A percentile compares a stretch with the other conserved stretches of the same genome.
Evolutionary conservation across 164 flowering plant species (phyloP).

Genomic region (Magnolia changhungtana): DNA sequence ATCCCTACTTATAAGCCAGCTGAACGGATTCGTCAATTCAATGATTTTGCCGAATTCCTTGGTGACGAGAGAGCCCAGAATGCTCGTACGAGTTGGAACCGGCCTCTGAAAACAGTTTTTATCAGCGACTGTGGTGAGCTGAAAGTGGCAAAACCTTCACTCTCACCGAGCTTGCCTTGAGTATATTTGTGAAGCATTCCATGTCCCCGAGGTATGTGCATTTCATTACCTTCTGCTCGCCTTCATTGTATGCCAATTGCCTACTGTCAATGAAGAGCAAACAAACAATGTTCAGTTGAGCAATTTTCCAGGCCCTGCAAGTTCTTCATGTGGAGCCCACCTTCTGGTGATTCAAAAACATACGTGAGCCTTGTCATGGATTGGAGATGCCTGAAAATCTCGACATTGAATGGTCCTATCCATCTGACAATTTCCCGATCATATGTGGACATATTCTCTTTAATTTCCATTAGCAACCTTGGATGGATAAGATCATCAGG

Average conservation of each 20-base stretch:
- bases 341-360: too few species aligned
- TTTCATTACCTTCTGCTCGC: neutral
- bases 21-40: constrained; percentile 73
- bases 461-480: too few species aligned
- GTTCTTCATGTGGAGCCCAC: too few species aligned
- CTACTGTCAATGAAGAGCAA: neutral
- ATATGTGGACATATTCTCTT: too few species aligned
- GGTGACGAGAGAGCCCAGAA: constrained; percentile 93
- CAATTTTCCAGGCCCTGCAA: too few species aligned
- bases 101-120: constrained; percentile 75
- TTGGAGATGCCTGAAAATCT: too few species aligned
- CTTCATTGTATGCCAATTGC: neutral
- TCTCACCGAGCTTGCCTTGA: constrained; percentile 70
- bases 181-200: neutral
- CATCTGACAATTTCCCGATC: too few species aligned
- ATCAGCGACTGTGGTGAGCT: constrained; percentile 90
- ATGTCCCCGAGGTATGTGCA: neutral
- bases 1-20: constrained; percentile 83
- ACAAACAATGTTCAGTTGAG: neutral
- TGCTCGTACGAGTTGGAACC: constrained; percentile 84
- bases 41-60: constrained; percentile 76
- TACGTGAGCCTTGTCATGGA: too few species aligned
- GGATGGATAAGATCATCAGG: too few species aligned
- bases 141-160: constrained; percentile 74
- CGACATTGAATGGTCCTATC: too few species aligned